Conservation (phyloP, 2,329 filamentous ascomycete species). For the Aspergillus sclerotialis region DNA sequence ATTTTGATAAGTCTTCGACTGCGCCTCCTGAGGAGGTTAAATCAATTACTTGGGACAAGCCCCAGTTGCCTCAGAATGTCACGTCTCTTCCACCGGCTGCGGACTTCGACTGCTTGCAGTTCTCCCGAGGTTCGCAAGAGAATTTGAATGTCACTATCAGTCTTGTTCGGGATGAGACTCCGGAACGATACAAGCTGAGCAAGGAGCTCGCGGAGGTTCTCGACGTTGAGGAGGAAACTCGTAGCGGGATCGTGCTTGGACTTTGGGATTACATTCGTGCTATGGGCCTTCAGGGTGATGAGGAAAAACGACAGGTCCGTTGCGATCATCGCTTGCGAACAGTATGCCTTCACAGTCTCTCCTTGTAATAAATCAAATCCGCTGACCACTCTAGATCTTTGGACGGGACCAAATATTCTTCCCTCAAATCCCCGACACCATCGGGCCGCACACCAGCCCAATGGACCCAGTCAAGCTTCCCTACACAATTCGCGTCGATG, state of each 20-base stretch:
- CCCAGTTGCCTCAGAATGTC: slow-evolving; percentile 47
- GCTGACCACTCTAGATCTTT: slow-evolving; percentile 60
- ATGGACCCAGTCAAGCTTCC: slow-evolving; percentile 74
- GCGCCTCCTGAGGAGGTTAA: slow-evolving; percentile 36
- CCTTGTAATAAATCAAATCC: too few relatives aligned
- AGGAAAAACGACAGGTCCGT: slow-evolving; percentile 86
- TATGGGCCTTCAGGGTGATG: slow-evolving; percentile 82
- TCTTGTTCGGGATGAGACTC: slow-evolving; percentile 73
- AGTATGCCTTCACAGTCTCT: slow-evolving; percentile 51
- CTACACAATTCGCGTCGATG: slow-evolving; percentile 91
- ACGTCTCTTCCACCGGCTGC: slow-evolving; percentile 55
- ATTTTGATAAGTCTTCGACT: slow-evolving; percentile 42
- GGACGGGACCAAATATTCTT: slow-evolving; percentile 72
- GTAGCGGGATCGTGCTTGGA: slow-evolving; percentile 80
- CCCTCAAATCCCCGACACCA: slow-evolving; percentile 73
- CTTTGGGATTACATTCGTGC: slow-evolving; percentile 93
- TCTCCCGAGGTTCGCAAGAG: slow-evolving; percentile 86
- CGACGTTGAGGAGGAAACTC: slow-evolving; percentile 79
- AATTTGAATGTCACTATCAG: slow-evolving; percentile 89
- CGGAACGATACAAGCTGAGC: slow-evolving; percentile 76
- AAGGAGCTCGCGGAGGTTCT: slow-evolving; percentile 74
- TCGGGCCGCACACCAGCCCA: slow-evolving; percentile 69
- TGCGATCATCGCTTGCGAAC: slow-evolving; percentile 77
- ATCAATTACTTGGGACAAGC: slow-evolving; percentile 79
- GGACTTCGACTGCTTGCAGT: slow-evolving; percentile 86